Evolutionary conservation across 2,329 filamentous ascomycete species (phyloP), one percentile per base, ranked within the genome.

Genomic region (Cordyceps tenuipes): DNA sequence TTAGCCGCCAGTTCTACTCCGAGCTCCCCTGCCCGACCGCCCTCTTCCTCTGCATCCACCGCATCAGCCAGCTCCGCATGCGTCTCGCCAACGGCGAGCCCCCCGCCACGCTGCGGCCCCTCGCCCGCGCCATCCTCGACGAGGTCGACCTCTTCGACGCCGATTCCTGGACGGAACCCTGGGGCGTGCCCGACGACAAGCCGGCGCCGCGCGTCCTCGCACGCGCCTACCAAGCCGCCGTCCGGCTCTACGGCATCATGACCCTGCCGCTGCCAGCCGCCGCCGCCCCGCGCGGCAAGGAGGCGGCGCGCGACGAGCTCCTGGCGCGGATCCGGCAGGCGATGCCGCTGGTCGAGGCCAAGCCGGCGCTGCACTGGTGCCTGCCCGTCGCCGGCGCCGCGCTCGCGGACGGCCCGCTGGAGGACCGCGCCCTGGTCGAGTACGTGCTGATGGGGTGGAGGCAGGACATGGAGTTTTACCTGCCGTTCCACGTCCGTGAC

Each of bases 21-120:
- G 54, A 57, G 44, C 44, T 57, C n/a, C 54, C 54, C 12, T 57
- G 54, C 19, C 54, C 54, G 3, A 36, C 17, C 23, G 29, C 5
- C 4, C 54, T 57, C 13, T 57, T 57, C 54, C 43, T 57, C 10
- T 36, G 41, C 54, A 57, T 57, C 29, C 54, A 57, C 44, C 54
- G 54, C 29, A 48, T 57, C 31, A 57, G 29, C 54, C 10, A 15
- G 29, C 8, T 57, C 5, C 54, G 54, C 17, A 39, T 48, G 44
- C n/a, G 44, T 1, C 31, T 48, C 6, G 54, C 54, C 8, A n/a
- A 6, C 12, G 54, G 54, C 3, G 54, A 39, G 43, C 13, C 54
- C 12, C 2, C 29, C 29, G 19, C 8, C 10, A 31, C 34, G 34
- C 34, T 56, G 3, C 53, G 17, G 13, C 53, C 26, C 31, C 53